phyloP scores from a whole-genome alignment of 768 basidiomycete genomes.

The Russula vinacea region DNA sequence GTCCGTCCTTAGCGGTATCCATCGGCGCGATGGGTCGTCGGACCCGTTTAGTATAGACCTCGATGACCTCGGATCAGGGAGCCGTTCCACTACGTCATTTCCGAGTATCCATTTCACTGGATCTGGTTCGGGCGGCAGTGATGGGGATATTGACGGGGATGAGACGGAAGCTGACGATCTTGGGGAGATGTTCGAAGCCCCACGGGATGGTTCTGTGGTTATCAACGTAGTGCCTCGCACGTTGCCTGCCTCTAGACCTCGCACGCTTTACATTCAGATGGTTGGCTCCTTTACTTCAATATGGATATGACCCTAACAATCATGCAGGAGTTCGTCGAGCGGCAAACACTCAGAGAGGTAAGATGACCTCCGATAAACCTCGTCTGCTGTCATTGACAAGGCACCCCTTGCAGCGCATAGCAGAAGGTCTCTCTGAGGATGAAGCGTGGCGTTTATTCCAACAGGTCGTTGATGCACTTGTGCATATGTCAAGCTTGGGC shows the following conservation, averaged over 20 bases:
- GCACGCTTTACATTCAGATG: conserved; percentile 94
- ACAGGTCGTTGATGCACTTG: conserved; percentile 85
- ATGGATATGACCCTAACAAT: conserved; percentile 18
- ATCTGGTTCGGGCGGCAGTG: conserved; percentile 41
- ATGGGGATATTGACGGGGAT: conserved; percentile 43
- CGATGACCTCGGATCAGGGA: conserved; percentile 54
- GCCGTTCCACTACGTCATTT: conserved; percentile 57
- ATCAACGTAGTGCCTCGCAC: conserved; percentile 25
- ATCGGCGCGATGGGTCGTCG: conserved; percentile 28
- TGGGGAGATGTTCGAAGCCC: conserved; percentile 32
- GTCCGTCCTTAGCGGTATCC: conserved; percentile 49
- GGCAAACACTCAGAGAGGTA: conserved; percentile 86
- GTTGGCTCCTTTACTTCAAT: conserved; percentile 39
- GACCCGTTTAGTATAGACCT: conserved; percentile 66
- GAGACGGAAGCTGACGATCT: conserved; percentile 36
- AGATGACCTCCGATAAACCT: conserved; percentile 21
- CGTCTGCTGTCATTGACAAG: neutral
- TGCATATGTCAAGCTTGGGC: conserved; percentile 84
- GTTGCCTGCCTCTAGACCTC: conserved; percentile 16
- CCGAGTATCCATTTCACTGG: conserved; percentile 78
- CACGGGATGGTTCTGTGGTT: conserved; percentile 14
- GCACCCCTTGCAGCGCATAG: conserved; percentile 52
- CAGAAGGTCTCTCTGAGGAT: conserved; percentile 76
- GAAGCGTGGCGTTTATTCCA: conserved; percentile 89
- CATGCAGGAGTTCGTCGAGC: conserved; percentile 79